Evolutionary conservation across 2,329 filamentous ascomycete genomes (phyloP), one percentile per base, ranked within the genome.

Genomic region (Xylariaceae sp.): DNA sequence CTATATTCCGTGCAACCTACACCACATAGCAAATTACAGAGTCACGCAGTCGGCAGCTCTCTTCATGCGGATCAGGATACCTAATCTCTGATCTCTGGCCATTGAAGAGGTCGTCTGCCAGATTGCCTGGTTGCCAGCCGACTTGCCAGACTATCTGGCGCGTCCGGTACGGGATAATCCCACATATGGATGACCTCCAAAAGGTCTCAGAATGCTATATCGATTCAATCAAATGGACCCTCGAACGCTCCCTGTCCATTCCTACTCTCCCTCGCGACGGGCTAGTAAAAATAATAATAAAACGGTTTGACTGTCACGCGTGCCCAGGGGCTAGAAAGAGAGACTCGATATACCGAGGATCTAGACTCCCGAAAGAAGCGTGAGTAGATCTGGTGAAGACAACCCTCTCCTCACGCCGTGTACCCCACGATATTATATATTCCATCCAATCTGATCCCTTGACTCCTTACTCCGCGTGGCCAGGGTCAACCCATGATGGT

Each of bases 401-500:
- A 45, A 6, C 42, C 42, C 37, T 42, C 37, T 42, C 13, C 9
- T 45, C 11, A 45, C 10, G 42, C 42, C 10, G 42, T 45, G 42
- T 13, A 45, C 42, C 42, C 42, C 42, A 45, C 11, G 42, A 45
- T 30, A n/a, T 45, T 42, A 45, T 45, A 45, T 45, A 45, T 45
- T n/a, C 11, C 9, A 45, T n/a, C 42, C 47, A 30, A 45, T 45
- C 42, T n/a, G 13, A 13, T 45, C 44, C 55, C 35, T 18, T 44
- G 50, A 23, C 13, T 37, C 45, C 52, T 44, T 17, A 37, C 58
- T 53, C 58, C 56, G 50, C 51, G 51, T 55, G 53, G 51, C 53
- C 42, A 53, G 42, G 53, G 51, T 51, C 42, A 51, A 37, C 51
- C 48, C 35, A 45, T 45, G 58, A 17, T 39, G 50, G 51, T 52